Percentiles rank a stretch among this genome's conserved stretches.
These are phyloP conservation scores for Septoria linicola DNA, from an alignment of 2,329 filamentous ascomycete genomes.

Conservation along the genomic window DNA sequence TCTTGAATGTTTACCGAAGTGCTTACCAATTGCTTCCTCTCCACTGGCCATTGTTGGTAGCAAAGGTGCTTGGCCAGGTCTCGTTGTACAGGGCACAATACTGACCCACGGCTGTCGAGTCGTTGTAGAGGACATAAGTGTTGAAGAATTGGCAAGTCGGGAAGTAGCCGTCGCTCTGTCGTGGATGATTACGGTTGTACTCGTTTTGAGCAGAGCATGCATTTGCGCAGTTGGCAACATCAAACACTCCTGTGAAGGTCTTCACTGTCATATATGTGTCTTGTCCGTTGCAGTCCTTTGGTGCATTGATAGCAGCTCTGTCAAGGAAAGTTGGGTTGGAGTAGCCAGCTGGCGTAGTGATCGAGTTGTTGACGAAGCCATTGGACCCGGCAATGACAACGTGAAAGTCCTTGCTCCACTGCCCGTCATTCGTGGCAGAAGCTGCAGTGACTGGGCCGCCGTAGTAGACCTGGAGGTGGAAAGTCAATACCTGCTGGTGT, in stretches of 20 bases:
- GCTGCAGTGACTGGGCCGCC: slow-evolving; percentile 35
- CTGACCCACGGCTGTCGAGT: slow-evolving; percentile 29
- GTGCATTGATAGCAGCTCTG: slow-evolving; percentile 36
- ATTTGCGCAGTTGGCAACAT: slow-evolving; percentile 28
- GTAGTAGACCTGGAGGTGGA: too few relatives aligned
- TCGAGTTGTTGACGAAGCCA: slow-evolving; percentile 32
- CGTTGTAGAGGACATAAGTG: slow-evolving; percentile 36
- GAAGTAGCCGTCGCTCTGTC: slow-evolving; percentile 15
- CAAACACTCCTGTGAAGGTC: slow-evolving; percentile 28
- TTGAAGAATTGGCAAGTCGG: slow-evolving; percentile 39
- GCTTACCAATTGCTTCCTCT: not conserved
- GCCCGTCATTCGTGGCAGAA: slow-evolving; percentile 30
- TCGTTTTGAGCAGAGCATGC: slow-evolving; percentile 28
- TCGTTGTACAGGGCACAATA: slow-evolving; percentile 34
- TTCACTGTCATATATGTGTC: slow-evolving; percentile 32
- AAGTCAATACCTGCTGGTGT: too few relatives aligned
- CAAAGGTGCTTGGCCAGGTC: slow-evolving; percentile 28
- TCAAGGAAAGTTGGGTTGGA: slow-evolving; percentile 23
- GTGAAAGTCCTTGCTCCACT: slow-evolving; percentile 29
- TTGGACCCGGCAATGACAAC: slow-evolving; percentile 32
- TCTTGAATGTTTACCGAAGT: too few relatives aligned
- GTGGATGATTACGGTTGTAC: slow-evolving; percentile 31
- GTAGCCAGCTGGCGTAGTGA: slow-evolving; percentile 30
- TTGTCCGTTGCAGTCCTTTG: slow-evolving; percentile 32
- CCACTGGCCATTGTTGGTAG: slow-evolving; percentile 31